These are phyloP conservation scores for Penicillium sclerotiorum DNA, from an alignment of 2,329 filamentous ascomycete genomes.

Conservation along the genomic window DNA sequence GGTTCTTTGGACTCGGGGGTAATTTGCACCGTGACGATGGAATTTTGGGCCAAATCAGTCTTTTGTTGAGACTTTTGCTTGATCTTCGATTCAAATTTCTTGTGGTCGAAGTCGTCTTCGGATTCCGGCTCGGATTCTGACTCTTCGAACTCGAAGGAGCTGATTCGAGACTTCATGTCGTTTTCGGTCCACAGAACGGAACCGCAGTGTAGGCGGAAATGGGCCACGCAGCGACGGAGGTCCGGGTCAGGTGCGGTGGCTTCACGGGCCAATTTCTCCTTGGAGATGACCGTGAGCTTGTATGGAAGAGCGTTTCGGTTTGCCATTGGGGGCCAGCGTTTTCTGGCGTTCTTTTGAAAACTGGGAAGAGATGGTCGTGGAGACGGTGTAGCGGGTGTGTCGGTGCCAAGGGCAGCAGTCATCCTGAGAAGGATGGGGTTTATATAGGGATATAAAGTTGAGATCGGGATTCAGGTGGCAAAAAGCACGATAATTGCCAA, in stretches of 20 bases:
- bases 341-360: slow-evolving; percentile 30
- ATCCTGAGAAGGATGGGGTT: slow-evolving; percentile 17
- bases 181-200: slow-evolving; percentile 39
- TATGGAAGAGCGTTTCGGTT: slow-evolving; percentile 38
- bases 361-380: slow-evolving; percentile 28
- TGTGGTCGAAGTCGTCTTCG: slow-evolving; percentile 28
- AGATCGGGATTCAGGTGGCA: neutral
- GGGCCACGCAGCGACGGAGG: slow-evolving; percentile 38
- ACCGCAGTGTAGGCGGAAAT: slow-evolving; percentile 37
- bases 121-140: slow-evolving; percentile 27
- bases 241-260: slow-evolving; percentile 38
- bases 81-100: slow-evolving; percentile 1
- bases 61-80: neutral
- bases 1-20: neutral
- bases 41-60: neutral
- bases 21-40: slow-evolving; percentile 4
- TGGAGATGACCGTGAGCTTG: slow-evolving; percentile 39
- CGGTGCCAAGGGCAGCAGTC: slow-evolving; percentile 27
- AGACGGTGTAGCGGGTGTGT: slow-evolving; percentile 21
- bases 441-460: neutral
- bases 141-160: slow-evolving; percentile 39
- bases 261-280: slow-evolving; percentile 39
- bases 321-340: slow-evolving; percentile 40
- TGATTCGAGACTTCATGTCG: slow-evolving; percentile 39
- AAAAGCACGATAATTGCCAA: neutral